Percentiles rank a stretch among this genome's conserved stretches.
These are phyloP conservation scores for Plasmopara viticola DNA, from an alignment of 352 stramenopile species.

Conservation along the genomic window DNA sequence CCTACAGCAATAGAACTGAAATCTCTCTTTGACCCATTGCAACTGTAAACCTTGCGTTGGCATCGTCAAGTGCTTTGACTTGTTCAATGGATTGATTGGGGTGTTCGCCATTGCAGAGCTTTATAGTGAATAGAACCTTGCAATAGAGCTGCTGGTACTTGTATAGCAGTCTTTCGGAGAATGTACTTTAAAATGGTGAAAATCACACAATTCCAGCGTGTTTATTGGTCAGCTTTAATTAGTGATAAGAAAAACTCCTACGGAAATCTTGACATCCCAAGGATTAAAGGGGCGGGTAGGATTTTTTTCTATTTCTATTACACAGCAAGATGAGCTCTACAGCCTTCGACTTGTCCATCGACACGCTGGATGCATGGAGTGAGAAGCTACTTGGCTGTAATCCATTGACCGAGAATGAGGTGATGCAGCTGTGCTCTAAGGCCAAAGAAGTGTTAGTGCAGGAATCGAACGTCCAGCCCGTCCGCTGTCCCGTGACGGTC, in stretches of 20 bases:
- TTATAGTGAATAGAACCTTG: too few relatives aligned
- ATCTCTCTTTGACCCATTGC: background rate
- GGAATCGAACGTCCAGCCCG: slow-evolving; percentile 96
- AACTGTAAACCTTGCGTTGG: background rate
- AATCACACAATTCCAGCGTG: too few relatives aligned
- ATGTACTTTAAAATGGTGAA: too few relatives aligned
- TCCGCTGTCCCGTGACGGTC: slow-evolving; percentile 96
- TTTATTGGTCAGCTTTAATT: too few relatives aligned
- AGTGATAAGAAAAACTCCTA: too few relatives aligned
- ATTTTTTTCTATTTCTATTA: slow-evolving; percentile 9
- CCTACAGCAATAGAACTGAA: slow-evolving; percentile 14
- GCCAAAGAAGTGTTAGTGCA: slow-evolving; percentile 95
- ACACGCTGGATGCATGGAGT: slow-evolving; percentile 92
- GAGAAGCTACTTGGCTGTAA: slow-evolving; percentile 92
- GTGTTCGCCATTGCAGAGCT: too few relatives aligned
- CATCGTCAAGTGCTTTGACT: background rate
- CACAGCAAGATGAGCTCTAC: slow-evolving; percentile 34
- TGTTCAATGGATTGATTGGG: too few relatives aligned
- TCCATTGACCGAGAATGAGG: slow-evolving; percentile 92
- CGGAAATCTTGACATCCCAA: background rate
- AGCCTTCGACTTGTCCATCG: slow-evolving; percentile 71
- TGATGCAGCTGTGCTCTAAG: slow-evolving; percentile 92
- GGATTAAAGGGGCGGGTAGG: slow-evolving; percentile 2
- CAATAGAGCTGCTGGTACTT: too few relatives aligned
- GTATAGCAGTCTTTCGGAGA: too few relatives aligned